Evolutionary conservation across 176 grass and related monocot genomes (phyloP), one percentile per base, ranked within the genome.

Genomic region (Coix lacrymajobi): DNA sequence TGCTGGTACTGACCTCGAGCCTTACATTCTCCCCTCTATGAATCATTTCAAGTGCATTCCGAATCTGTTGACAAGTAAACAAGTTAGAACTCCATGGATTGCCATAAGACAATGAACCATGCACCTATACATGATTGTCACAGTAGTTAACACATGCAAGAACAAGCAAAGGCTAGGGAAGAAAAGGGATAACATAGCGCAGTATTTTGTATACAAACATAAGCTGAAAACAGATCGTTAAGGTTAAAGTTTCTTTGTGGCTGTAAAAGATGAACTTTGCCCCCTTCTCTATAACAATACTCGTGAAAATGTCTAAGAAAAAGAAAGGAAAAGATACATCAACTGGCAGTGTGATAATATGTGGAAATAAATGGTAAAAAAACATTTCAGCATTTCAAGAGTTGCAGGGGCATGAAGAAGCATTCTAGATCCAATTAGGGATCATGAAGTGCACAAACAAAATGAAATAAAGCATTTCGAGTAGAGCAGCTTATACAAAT

Each of bases 21-120:
- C 87, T 73, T 25, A 92, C 67, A 79, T 92, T 89, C 64, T 79
- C 87, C 41, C 90, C 86, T 67, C 86, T 73, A 1, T 88, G 83
- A 60, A 88, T 76, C 83, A 85, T 86, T 86, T 88, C 83, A 57
- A 92, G 75, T 43, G 90, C 90, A 71, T 79, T 92, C 32, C 83
- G 83, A 25, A 92, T 89, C 83, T 92, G 86, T 40, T 69, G 30
- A 83, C 57, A 69, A 48, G 54, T 61, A 71, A 76, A 76, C 16
- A 69, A 29, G 75, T 88, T 17, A 91, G 61, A 66, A 76, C 7
- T 8, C 41, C 30, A 46, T 11, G 14, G 54, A 66, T 60, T 62
- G 19, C 4, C 61, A 54, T 11, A 38, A 24, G 54, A 41, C 8
- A 54, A 64, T 19, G 3, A 66, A 82, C 22, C 12, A 26, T 46